phyloP scores from a whole-genome alignment of 345 rosid genomes.

The Aquilaria malaccensis region DNA sequence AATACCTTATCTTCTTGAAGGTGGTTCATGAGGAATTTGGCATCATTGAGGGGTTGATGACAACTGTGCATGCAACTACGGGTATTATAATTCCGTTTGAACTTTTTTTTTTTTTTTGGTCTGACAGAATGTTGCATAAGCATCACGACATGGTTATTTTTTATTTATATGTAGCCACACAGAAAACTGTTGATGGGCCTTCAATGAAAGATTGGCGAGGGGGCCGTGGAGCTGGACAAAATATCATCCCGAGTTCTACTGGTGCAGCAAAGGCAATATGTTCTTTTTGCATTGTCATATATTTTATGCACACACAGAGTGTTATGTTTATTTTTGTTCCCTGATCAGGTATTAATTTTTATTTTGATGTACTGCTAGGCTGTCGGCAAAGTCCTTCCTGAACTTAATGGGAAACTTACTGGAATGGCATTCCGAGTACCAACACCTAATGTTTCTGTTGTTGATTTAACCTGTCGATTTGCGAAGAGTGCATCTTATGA shows the following conservation, averaged over 20 bases:
- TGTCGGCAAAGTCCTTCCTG: constrained; percentile 99
- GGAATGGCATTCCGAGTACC: constrained; percentile 99
- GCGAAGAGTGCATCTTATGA: constrained; percentile 87
- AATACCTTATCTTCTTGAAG: constrained; percentile 27
- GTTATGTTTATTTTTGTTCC: too few species aligned
- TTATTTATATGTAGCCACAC: constrained; percentile 63
- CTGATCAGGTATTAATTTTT: not conserved
- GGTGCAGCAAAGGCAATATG: constrained; percentile 90
- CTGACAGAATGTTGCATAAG: not conserved
- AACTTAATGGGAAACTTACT: constrained; percentile 94
- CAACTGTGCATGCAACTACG: constrained; percentile 99
- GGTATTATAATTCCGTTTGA: constrained; percentile 31
- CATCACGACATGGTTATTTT: constrained; percentile 13
- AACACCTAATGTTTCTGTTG: constrained; percentile 93
- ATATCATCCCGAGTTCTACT: constrained; percentile 98
- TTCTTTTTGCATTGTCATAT: not conserved
- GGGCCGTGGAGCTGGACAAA: constrained; percentile 95
- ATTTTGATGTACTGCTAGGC: constrained; percentile 35
- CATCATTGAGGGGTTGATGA: constrained; percentile 94
- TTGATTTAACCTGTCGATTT: constrained; percentile 96
- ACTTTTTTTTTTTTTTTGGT: constrained; percentile 3
- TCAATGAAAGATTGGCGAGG: constrained; percentile 99
- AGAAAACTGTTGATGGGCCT: constrained; percentile 98
- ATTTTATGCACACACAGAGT: not conserved
- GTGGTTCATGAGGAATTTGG: constrained; percentile 98